Base-by-base conservation (phyloP, 2,329 filamentous ascomycete genomes). In the Epichloe elymi region DNA sequence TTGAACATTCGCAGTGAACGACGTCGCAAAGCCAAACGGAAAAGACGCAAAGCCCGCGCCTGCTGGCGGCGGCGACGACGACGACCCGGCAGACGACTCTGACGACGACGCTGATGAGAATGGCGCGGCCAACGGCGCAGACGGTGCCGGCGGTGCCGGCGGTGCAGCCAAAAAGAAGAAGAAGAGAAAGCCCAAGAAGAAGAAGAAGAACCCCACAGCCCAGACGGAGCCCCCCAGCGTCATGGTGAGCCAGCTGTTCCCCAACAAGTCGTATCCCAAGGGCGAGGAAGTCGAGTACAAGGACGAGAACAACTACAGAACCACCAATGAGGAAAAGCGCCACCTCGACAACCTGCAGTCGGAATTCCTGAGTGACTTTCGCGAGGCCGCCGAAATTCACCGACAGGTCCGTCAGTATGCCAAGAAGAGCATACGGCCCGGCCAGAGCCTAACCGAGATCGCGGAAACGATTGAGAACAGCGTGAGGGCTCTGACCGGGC, bases 401-500 rank as follows among this genome's bases (percentile, higher is more conserved):
- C 82, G 88, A 51, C 86, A 94, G 65, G 88, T 93, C 52, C 83
- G 88, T 48, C 83, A 88, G 66, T 90, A 86, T 77, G 87, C 86
- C 3, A 83, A 88, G 68, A 83, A 83, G 64, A 83, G 76, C 62
- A 86, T 93, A 63, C 85, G 85, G 72, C 88, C 88, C 0, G 88
- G 88, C 46, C 83, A 88, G 74, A 79, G 77, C 6, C 70, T 95
- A 63, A 88, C 83, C 3, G 83, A 89, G 65, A 91, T 94, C 58
- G 86, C 87, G 8, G 83, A 91, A 64, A 84, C 83, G n/a, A 94
- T 95, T 59, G 88, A 94, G 67, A 80, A 91, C 63, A 79, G 85
- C 48, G 86, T 93, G 37, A 80, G 88, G 56, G 80, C 83, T 35
- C 68, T 94, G 56, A 84, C 84, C 2, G 88, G 86, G 5, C 86